Evolutionary conservation across 2,329 filamentous ascomycete species (phyloP).

Genomic region (Coniella vitis): DNA sequence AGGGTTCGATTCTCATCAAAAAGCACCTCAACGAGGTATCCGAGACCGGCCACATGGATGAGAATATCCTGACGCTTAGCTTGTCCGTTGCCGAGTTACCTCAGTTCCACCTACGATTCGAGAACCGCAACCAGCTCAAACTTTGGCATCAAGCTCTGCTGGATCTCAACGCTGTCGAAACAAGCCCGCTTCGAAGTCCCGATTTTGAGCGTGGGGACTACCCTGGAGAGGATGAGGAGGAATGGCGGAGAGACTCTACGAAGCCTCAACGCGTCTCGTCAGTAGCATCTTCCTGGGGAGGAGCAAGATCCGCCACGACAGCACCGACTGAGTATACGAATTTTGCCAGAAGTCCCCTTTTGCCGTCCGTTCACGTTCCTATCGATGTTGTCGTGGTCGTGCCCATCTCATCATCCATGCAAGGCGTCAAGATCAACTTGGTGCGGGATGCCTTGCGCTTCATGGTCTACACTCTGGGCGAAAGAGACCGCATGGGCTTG

Average conservation of each 20-base stretch:
- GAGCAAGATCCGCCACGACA: slow-evolving; percentile 74
- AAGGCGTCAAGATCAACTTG: slow-evolving; percentile 96
- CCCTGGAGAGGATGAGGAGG: slow-evolving; percentile 84
- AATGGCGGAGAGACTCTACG: slow-evolving; percentile 57
- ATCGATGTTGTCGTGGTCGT: slow-evolving; percentile 95
- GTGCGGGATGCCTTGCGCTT: slow-evolving; percentile 88
- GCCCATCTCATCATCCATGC: slow-evolving; percentile 96
- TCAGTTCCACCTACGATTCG: slow-evolving; percentile 88
- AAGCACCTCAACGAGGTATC: slow-evolving; percentile 88
- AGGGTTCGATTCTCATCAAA: slow-evolving; percentile 96
- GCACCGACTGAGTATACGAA: slow-evolving; percentile 89
- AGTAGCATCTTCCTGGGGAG: slow-evolving; percentile 73
- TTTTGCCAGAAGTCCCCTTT: slow-evolving; percentile 46
- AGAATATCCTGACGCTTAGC: slow-evolving; percentile 79
- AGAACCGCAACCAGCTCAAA: slow-evolving; percentile 76
- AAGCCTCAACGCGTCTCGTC: slow-evolving; percentile 70
- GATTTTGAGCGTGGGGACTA: slow-evolving; percentile 72
- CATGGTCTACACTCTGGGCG: slow-evolving; percentile 81
- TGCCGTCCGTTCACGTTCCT: slow-evolving; percentile 70
- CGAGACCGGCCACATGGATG: slow-evolving; percentile 65
- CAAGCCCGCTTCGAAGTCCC: slow-evolving; percentile 56
- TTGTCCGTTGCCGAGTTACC: slow-evolving; percentile 88
- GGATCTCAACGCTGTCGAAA: slow-evolving; percentile 70
- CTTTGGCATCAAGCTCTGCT: slow-evolving; percentile 82
- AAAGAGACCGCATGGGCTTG: slow-evolving; percentile 91